Base-by-base conservation (phyloP, 257 asterid species). In the Primulina eburnea region DNA sequence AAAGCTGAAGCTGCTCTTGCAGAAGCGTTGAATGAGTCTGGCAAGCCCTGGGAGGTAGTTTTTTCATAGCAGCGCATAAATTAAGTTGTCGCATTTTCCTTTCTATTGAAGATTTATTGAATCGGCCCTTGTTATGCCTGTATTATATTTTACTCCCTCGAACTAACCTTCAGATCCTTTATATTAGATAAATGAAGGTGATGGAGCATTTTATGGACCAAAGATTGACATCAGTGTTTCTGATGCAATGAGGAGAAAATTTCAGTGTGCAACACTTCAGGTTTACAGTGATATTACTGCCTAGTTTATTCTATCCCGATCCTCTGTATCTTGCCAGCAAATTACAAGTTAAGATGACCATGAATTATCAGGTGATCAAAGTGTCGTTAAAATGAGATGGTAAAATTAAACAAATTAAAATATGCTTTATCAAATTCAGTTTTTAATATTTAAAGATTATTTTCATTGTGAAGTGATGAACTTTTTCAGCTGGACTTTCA, bases 221-320 rank as follows among this genome's bases (percentile, higher is more conserved):
- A 92, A 90, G 81, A 90, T 92, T 74, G 98, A 92, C 81, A 90
- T 86, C 78, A 86, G 88, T 78, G 96, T 94, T 60, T 83, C 87
- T 37, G 99, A 94, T 80, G 96, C 99, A 72, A 94, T 89, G 99
- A 86, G 78, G 80, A 94, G 99, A 76, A 88, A 94, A 74, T 91
- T 91, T 79, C 99, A 94, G 78, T 91, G 97, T 73, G 99, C 99
- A 21, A 91, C 98, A 8, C 75, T 94, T 77, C 99, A 94, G 99
- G 97, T 94, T 74, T 57, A 34, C 59, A 68, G 64, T 38, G 55
- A 71, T 34, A 2, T 53, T 55, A 59, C 61, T 47, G 21, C 10
- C 70, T 67, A 76, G 16, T 14, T n/a, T 59, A 56, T 79, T 68
- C 6, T 12, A 10, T 20, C 52, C 14, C 18, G 21, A 37, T 43